Evolutionary conservation across 1,139 yeast species (phyloP), one percentile per base, ranked within the genome.

Genomic region (Suhomyces maxii): DNA sequence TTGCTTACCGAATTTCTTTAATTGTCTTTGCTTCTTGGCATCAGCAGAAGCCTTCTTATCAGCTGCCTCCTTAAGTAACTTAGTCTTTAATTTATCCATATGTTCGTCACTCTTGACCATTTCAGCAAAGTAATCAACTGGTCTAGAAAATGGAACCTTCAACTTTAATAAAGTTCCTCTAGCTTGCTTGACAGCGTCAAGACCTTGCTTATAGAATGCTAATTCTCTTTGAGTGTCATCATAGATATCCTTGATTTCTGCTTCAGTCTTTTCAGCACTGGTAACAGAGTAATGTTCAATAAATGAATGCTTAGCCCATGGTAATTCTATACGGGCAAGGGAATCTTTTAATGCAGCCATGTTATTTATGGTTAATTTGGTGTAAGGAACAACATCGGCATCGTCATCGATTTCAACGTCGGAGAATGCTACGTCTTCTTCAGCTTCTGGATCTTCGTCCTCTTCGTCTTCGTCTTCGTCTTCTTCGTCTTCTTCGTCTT

Each of bases 101-200:
- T 93, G 99, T 66, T 90, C 97, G 67, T 93, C 99, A 50, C 91
- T 86, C 74, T 93, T 93, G 53, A 90, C 89, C 99, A 93, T 93
- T 69, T 93, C 99, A 9, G 99, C 99, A 71, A 93, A 93, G 67
- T 89, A 93, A 66, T 93, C 99, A 59, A 82, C 73, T 28, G 99
- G 99, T 67, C 99, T 83, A 35, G 95, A 78, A 66, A 93, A 93
- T 48, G 97, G 93, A 25, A 90, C 83, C 61, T 85, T 84, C 56
- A 84, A 76, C 64, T 81, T 82, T 47, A 77, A 65, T 42, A 91
- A 76, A 41, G 80, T 79, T 42, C 77, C 70, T 62, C 93, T 84
- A 34, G 89, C 97, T 58, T 78, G 80, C 49, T 78, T 71, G 33
- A 86, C 95, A 7, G 98, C 96, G 44, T 82, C 86, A 51, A 93